A percentile compares a stretch with the other conserved stretches of the same genome.
Evolutionary conservation across 805 yeast species (phyloP).

Genomic region (Cyberlindnera maritima): DNA sequence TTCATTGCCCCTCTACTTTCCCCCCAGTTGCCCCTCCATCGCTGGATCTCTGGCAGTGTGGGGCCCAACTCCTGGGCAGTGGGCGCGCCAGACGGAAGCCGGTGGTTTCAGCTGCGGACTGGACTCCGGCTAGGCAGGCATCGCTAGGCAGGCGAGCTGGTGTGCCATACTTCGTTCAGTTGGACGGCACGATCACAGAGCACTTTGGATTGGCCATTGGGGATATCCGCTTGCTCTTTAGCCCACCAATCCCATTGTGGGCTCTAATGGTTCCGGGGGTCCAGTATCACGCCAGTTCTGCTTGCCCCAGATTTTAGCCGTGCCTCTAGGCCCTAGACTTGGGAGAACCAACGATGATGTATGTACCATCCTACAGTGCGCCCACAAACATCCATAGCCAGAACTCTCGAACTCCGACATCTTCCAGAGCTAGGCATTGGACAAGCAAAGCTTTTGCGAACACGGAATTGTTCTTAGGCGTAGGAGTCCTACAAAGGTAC

Average conservation of each 20-base stretch:
- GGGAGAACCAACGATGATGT: too few species aligned
- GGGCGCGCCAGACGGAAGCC: neutral
- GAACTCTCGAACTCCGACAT: neutral
- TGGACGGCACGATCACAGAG: too few species aligned
- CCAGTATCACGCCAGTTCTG: neutral
- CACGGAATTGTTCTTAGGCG: neutral
- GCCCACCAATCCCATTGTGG: neutral
- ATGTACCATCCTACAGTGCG: too few species aligned
- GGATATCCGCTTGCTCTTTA: neutral
- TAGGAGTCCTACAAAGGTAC: constrained; percentile 1
- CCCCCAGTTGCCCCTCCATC: neutral
- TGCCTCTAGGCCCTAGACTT: neutral
- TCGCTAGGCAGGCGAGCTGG: neutral
- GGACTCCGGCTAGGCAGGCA: neutral
- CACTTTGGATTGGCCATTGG: too few species aligned
- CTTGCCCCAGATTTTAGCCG: constrained; percentile 2
- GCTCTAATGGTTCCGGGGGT: neutral
- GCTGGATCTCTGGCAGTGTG: neutral
- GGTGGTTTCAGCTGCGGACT: constrained; percentile 2
- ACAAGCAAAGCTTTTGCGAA: constrained; percentile 1
- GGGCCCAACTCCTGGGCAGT: neutral
- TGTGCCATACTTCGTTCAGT: too few species aligned
- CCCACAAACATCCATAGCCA: neutral
- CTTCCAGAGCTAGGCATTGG: neutral
- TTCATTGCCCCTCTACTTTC: neutral